phyloP scores from a whole-genome alignment of 176 grass and related monocot genomes.

The Stipa capillata region DNA sequence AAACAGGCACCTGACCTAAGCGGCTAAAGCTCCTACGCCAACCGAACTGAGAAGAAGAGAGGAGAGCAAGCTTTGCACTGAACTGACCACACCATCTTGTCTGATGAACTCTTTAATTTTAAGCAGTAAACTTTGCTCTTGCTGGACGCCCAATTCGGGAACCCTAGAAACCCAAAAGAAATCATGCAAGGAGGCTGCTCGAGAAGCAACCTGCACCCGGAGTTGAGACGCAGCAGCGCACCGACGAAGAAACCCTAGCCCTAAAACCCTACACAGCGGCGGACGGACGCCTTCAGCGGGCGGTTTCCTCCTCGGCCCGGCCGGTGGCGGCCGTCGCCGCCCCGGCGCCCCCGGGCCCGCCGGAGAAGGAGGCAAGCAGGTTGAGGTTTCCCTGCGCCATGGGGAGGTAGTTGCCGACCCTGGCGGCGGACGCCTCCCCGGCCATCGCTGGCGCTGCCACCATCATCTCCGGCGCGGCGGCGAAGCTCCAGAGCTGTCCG shows the following conservation, averaged over 20 bases:
- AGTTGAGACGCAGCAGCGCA: neutral
- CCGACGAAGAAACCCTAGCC: conserved; percentile 34
- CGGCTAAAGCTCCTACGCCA: neutral
- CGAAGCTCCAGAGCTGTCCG: conserved; percentile 84
- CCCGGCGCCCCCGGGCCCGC: conserved; percentile 17
- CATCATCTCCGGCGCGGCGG: conserved; percentile 64
- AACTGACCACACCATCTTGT: neutral
- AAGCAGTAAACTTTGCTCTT: neutral
- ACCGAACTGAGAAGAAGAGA: neutral
- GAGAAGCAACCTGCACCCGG: neutral
- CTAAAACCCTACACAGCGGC: conserved; percentile 39
- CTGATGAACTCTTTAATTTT: neutral
- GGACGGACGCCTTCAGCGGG: conserved; percentile 23
- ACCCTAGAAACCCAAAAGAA: neutral
- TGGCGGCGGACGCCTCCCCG: conserved; percentile 68
- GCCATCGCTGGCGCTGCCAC: conserved; percentile 36
- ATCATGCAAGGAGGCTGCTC: neutral
- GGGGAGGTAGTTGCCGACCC: conserved; percentile 91
- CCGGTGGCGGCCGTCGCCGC: neutral
- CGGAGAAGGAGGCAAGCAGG: conserved; percentile 77
- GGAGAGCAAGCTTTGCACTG: neutral
- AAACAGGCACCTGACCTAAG: neutral
- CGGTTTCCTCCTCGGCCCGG: conserved; percentile 44
- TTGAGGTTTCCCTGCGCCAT: conserved; percentile 86
- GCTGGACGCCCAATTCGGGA: neutral